Conservation (phyloP, 2,329 filamentous ascomycete species). For the Diaporthe sp. region DNA sequence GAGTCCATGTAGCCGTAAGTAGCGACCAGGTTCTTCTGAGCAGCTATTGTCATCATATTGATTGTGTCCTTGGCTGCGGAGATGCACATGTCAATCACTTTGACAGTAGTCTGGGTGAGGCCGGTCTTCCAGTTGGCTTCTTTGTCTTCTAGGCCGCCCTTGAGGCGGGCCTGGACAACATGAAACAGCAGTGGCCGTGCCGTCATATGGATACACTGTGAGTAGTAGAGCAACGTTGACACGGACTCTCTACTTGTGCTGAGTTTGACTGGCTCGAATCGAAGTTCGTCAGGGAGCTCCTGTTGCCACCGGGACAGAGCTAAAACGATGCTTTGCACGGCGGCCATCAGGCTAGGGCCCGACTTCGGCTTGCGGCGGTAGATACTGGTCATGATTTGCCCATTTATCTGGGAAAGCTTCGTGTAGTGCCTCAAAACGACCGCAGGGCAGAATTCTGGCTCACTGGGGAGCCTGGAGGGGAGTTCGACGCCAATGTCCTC, state of each 20-base stretch:
- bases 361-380: slow-evolving; percentile 60
- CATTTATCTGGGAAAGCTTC: slow-evolving; percentile 64
- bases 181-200: slow-evolving; percentile 66
- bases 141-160: slow-evolving; percentile 50
- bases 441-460: slow-evolving; percentile 59
- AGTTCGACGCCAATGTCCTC: slow-evolving; percentile 63
- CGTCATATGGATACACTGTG: slow-evolving; percentile 71
- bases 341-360: slow-evolving; percentile 61
- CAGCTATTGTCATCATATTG: slow-evolving; percentile 62
- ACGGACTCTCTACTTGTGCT: slow-evolving; percentile 64
- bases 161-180: slow-evolving; percentile 63
- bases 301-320: slow-evolving; percentile 64
- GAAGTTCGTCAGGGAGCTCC: slow-evolving; percentile 60
- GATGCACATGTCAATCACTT: slow-evolving; percentile 67
- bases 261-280: slow-evolving; percentile 61
- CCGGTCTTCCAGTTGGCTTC: slow-evolving; percentile 61
- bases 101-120: slow-evolving; percentile 61
- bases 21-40: slow-evolving; percentile 64
- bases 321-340: slow-evolving; percentile 64
- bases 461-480: slow-evolving; percentile 52
- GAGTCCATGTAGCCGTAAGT: slow-evolving; percentile 71
- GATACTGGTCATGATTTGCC: slow-evolving; percentile 60
- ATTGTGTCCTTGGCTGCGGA: slow-evolving; percentile 63
- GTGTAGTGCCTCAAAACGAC: slow-evolving; percentile 66
- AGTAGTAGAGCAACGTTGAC: slow-evolving; percentile 67